Evolutionary conservation across 495 filamentous ascomycete species (phyloP), one percentile per base, ranked within the genome.

Genomic region (Penicillium ochrochloron): DNA sequence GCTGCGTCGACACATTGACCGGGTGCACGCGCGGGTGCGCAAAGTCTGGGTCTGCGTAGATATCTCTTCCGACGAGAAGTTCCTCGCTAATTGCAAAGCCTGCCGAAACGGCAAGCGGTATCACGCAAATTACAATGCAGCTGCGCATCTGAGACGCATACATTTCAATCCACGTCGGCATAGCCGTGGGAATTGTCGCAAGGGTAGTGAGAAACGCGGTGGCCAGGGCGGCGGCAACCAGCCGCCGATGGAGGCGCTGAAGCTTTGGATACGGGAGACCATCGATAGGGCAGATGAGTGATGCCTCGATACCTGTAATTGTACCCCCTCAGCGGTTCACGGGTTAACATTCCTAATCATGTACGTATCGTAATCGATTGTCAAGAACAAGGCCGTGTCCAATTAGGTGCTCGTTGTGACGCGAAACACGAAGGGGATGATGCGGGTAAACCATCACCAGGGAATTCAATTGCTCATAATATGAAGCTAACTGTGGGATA

Each of bases 61-160:
- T 51, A 84, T 88, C 52, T 86, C 85, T 7, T 70, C 79, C 0
- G 82, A 82, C 55, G 78, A 84, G 67, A 83, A 75, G 10, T 89
- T 92, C 65, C 84, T 98, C 6, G 79, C 83, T 19, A 91, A 89
- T 63, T 98, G 94, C 84, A 96, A 97, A 74, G 86, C 90, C 42
- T 98, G 94, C 65, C 84, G 83, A 17, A 85, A 84, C 37, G 78
- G 83, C 53, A 97, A 97, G 78, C 83, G 81, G 61, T 98, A 97
- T 70, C 89, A 89, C 6, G 92, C 90, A 29, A 96, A 98, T 75
- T 97, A 98, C 72, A 97, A 98, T 67, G 94, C 94, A 2, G 92
- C 94, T 4, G 94, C 94, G 0, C 94, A 97, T 73, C 83, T 98
- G 15, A 86, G 93, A 29, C 87, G 94, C 21, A 91, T 90, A 15